Conservation (phyloP, 2,329 filamentous ascomycete species). For the Cytospora schulzeri region DNA sequence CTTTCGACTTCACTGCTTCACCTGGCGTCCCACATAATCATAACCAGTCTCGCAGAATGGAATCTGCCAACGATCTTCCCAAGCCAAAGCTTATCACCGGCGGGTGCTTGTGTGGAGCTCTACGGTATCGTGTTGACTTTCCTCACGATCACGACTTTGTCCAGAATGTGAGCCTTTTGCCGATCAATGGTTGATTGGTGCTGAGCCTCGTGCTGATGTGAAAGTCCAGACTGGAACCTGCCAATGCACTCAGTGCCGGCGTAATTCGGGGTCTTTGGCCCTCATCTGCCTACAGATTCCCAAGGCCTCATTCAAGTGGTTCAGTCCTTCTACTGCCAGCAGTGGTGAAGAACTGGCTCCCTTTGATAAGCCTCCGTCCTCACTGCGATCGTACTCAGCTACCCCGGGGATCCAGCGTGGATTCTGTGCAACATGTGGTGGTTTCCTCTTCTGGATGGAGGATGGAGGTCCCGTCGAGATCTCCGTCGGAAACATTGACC, state of each 20-base stretch:
- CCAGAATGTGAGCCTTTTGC: slow-evolving; percentile 3
- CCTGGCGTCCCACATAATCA: too few species aligned
- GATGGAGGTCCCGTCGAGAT: slow-evolving; percentile 37
- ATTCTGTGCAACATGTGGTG: slow-evolving; percentile 54
- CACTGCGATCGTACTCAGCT: slow-evolving; percentile 44
- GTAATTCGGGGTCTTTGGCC: slow-evolving; percentile 51
- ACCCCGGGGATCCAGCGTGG: slow-evolving; percentile 44
- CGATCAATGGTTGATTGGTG: background rate
- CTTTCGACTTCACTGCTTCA: too few species aligned
- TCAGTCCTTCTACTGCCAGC: background rate
- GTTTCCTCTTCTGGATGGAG: slow-evolving; percentile 50
- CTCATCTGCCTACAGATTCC: slow-evolving; percentile 44
- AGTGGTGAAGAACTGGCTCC: background rate
- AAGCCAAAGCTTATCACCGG: slow-evolving; percentile 33
- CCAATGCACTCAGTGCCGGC: slow-evolving; percentile 59
- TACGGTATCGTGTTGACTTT: slow-evolving; percentile 37
- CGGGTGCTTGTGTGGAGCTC: slow-evolving; percentile 38
- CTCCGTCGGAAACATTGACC: slow-evolving; percentile 49
- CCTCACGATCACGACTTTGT: slow-evolving; percentile 32
- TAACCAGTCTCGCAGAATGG: background rate
- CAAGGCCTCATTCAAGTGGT: slow-evolving; percentile 36
- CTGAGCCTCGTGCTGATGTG: background rate
- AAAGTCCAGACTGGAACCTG: slow-evolving; percentile 46
- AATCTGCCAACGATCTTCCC: slow-evolving; percentile 9
- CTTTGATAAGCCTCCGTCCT: slow-evolving; percentile 33